Percentiles rank a stretch among this genome's conserved stretches.
Conservation (phyloP, 192 early-diverging fungal species). For the Umbelopsis vinacea region DNA sequence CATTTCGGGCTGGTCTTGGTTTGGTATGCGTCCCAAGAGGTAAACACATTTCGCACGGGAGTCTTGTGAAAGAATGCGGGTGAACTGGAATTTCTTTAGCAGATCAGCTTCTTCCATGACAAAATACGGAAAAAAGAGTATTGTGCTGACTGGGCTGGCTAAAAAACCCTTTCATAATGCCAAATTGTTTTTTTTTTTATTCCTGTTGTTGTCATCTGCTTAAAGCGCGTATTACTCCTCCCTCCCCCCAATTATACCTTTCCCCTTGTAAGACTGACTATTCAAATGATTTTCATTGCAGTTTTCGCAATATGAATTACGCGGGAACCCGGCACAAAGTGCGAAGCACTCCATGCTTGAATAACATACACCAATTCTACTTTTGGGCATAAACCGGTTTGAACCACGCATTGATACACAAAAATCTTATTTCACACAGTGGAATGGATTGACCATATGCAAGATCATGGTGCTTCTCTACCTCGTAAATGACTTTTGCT, state of each 20-base stretch:
- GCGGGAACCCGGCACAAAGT: neutral
- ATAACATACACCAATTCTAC: neutral
- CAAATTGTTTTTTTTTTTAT: too few relatives aligned
- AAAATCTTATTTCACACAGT: conserved; percentile 16
- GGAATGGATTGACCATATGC: neutral
- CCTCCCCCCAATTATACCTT: conserved; percentile 5
- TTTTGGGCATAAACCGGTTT: conserved; percentile 7
- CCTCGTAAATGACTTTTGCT: neutral
- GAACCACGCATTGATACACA: conserved; percentile 13
- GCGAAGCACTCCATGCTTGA: neutral
- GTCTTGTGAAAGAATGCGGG: conserved; percentile 22
- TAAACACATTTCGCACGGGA: conserved; percentile 27
- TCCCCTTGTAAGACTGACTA: neutral
- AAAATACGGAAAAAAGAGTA: neutral
- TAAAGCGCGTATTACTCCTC: neutral
- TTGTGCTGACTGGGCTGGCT: neutral
- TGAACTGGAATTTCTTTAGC: conserved; percentile 4
- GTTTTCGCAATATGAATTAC: conserved; percentile 2
- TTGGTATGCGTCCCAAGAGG: conserved; percentile 20
- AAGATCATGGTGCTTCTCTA: neutral
- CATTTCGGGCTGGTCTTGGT: neutral
- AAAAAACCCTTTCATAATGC: neutral
- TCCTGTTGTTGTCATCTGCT: too few relatives aligned
- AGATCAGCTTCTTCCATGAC: conserved; percentile 9
- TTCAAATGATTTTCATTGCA: conserved; percentile 8